phyloP scores from a whole-genome alignment of 2,329 filamentous ascomycete genomes.

The Madurella mycetomatis region DNA sequence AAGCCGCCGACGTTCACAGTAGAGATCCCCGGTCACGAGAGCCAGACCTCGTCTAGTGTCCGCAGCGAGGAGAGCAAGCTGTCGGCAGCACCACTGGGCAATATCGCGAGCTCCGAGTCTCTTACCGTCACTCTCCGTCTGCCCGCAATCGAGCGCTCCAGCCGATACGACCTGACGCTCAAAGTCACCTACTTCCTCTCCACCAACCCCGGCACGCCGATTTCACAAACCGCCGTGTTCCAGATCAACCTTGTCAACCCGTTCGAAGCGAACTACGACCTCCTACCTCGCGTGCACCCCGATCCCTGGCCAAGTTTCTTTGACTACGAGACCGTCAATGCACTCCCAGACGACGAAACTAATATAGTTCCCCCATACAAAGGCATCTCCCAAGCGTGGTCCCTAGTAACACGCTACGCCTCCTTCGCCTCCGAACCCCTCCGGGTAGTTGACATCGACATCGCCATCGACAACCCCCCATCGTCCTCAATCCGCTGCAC shows the following conservation, averaged over 20 bases:
- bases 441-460: conserved; percentile 56
- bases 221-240: conserved; percentile 67
- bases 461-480: conserved; percentile 21
- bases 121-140: conserved; percentile 45
- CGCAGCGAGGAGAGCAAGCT: conserved; percentile 41
- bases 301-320: conserved; percentile 89
- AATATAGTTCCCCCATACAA: conserved; percentile 30
- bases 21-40: conserved; percentile 29
- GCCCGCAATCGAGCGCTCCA: conserved; percentile 47
- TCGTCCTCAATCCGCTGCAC: conserved; percentile 48
- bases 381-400: conserved; percentile 79
- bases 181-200: conserved; percentile 73
- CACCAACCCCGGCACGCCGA: conserved; percentile 74
- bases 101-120: conserved; percentile 44
- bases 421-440: conserved; percentile 75
- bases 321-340: conserved; percentile 48
- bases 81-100: conserved; percentile 40
- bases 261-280: conserved; percentile 88
- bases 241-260: conserved; percentile 72
- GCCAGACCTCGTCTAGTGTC: conserved; percentile 16
- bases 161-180: conserved; percentile 63
- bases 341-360: conserved; percentile 26
- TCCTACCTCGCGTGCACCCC: conserved; percentile 71
- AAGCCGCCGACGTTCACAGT: conserved; percentile 43
- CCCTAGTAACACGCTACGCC: conserved; percentile 64